A percentile compares a stretch with the other conserved stretches of the same genome.
Conservation (phyloP, 345 rosid species). For the Gossypium longicalyx region DNA sequence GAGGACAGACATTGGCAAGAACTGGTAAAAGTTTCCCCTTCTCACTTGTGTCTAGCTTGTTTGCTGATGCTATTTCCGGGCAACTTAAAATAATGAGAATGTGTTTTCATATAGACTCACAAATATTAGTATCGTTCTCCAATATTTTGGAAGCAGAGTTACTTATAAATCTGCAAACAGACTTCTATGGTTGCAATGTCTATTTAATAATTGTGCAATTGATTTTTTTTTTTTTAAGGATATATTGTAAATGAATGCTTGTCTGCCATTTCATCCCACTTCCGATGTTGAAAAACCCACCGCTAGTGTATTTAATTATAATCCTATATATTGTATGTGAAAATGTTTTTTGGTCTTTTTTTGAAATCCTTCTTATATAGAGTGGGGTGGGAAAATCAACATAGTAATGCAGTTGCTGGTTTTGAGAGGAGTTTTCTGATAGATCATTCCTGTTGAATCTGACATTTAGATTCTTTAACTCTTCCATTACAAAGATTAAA, state of each 20-base stretch:
- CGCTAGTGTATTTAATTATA: background rate
- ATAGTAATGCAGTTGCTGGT: background rate
- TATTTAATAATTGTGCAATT: background rate
- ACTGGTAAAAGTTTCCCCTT: conserved; percentile 47
- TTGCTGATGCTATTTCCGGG: background rate
- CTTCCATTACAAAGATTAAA: background rate
- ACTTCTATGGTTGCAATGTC: background rate
- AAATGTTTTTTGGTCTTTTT: no score
- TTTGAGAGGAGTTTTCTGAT: background rate
- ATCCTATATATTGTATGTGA: no score
- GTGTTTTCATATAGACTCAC: background rate
- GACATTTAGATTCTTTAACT: background rate
- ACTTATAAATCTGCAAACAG: background rate
- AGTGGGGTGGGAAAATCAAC: background rate
- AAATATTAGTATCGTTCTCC: background rate
- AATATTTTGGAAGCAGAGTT: background rate
- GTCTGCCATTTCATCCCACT: background rate
- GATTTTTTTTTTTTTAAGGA: background rate
- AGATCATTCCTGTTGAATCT: background rate
- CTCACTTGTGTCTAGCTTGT: background rate
- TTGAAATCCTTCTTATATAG: no score
- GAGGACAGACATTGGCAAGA: conserved; percentile 95
- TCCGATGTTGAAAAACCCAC: no score
- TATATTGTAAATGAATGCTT: background rate
- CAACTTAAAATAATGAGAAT: background rate